A percentile compares a stretch with the other conserved stretches of the same genome.
Evolutionary conservation across 2,329 filamentous ascomycete species (phyloP).

Genomic region (Bipolaris gigantea): DNA sequence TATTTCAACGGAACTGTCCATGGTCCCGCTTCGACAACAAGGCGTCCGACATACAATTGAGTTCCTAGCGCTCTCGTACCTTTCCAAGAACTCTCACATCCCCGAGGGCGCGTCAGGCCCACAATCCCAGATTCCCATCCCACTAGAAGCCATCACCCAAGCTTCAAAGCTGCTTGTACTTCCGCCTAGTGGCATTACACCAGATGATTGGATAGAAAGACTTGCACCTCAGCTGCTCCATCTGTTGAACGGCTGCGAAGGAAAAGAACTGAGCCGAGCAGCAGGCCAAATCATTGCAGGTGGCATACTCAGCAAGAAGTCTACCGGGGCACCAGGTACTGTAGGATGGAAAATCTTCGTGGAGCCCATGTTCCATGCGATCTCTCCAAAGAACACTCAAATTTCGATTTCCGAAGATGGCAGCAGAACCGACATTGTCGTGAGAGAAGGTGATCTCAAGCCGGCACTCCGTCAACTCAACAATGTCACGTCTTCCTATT

Average conservation of each 20-base stretch:
- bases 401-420: slow-evolving; percentile 10
- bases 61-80: slow-evolving; percentile 71
- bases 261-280: slow-evolving; percentile 60
- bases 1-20: slow-evolving; percentile 61
- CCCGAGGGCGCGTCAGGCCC: slow-evolving; percentile 29
- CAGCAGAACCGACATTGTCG: slow-evolving; percentile 52
- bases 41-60: slow-evolving; percentile 70
- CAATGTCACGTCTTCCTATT: slow-evolving; percentile 63
- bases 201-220: slow-evolving; percentile 62
- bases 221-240: slow-evolving; percentile 63
- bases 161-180: slow-evolving; percentile 64
- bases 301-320: slow-evolving; percentile 66
- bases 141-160: slow-evolving; percentile 67
- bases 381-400: slow-evolving; percentile 50
- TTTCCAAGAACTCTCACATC: slow-evolving; percentile 52
- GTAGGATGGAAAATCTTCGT: slow-evolving; percentile 65
- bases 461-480: slow-evolving; percentile 59
- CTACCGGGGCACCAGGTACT: slow-evolving; percentile 64
- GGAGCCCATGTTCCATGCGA: slow-evolving; percentile 57
- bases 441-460: slow-evolving; percentile 53
- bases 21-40: slow-evolving; percentile 62
- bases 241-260: slow-evolving; percentile 64
- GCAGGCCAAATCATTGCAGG: slow-evolving; percentile 66
- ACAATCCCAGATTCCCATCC: slow-evolving; percentile 59
- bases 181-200: slow-evolving; percentile 58